phyloP scores from a whole-genome alignment of 2,329 filamentous ascomycete species.

The Ophiostoma perfectum region DNA sequence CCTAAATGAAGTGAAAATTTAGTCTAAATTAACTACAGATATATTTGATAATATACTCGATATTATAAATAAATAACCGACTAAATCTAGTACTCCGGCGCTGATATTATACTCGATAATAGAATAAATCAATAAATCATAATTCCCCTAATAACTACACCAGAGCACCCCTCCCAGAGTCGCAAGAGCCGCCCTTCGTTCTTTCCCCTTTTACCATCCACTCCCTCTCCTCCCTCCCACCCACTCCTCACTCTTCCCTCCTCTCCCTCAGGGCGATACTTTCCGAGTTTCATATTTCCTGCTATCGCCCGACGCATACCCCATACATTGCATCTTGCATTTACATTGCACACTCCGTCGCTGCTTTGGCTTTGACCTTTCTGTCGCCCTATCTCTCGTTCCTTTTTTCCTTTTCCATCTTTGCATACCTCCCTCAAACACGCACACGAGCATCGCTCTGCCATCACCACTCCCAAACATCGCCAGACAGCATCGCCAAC shows the following conservation, averaged over 20 bases:
- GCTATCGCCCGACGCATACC: conserved; percentile 6
- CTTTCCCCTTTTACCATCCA: conserved; percentile 10
- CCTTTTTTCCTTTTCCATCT: neutral
- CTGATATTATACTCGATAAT: too few species aligned
- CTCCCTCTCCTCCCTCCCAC: neutral
- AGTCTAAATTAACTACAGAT: neutral
- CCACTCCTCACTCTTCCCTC: neutral
- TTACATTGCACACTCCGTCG: neutral
- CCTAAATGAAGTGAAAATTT: neutral
- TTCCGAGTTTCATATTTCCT: conserved; percentile 14
- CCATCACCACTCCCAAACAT: neutral
- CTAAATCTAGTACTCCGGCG: neutral
- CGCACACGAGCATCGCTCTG: neutral
- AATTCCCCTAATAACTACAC: neutral
- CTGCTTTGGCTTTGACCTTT: neutral
- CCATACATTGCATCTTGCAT: neutral
- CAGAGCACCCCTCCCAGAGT: neutral
- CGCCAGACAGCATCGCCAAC: too few species aligned
- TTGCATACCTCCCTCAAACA: neutral
- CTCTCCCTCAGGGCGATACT: conserved; percentile 7
- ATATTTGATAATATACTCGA: conserved; percentile 1
- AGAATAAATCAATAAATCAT: too few species aligned
- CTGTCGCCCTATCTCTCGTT: neutral
- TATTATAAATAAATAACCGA: neutral
- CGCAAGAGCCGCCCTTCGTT: conserved; percentile 3